Evolutionary conservation across 2,329 filamentous ascomycete species (phyloP).

Genomic region (Claviceps capensis): DNA sequence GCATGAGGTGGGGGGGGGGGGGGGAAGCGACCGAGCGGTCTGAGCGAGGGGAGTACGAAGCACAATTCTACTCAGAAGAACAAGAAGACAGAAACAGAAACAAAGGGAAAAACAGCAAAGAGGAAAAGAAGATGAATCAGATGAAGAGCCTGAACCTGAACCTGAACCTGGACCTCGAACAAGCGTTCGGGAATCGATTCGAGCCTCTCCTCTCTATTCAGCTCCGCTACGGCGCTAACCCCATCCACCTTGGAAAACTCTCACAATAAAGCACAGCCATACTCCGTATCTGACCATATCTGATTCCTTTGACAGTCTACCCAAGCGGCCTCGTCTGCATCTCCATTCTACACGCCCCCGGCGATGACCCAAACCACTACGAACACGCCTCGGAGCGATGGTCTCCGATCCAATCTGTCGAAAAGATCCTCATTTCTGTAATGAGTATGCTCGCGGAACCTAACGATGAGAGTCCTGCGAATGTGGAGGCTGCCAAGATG

Average conservation of each 20-base stretch:
- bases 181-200: no score
- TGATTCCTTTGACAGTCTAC: constrained; percentile 49
- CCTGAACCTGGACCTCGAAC: no score
- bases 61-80: background rate
- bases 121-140: no score
- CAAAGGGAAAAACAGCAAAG: background rate
- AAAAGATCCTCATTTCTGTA: constrained; percentile 92
- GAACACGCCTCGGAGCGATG: constrained; percentile 91
- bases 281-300: background rate
- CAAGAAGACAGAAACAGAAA: background rate
- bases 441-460: constrained; percentile 98
- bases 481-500: constrained; percentile 92
- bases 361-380: constrained; percentile 97
- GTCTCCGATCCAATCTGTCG: constrained; percentile 92
- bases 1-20: background rate
- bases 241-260: no score
- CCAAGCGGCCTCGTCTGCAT: constrained; percentile 88
- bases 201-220: no score
- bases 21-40: no score
- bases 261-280: no score
- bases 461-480: constrained; percentile 92
- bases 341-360: constrained; percentile 91
- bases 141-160: no score
- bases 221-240: no score
- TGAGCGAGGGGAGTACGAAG: no score